Conservation (phyloP, 768 basidiomycete species). For the Boletus sp. region DNA sequence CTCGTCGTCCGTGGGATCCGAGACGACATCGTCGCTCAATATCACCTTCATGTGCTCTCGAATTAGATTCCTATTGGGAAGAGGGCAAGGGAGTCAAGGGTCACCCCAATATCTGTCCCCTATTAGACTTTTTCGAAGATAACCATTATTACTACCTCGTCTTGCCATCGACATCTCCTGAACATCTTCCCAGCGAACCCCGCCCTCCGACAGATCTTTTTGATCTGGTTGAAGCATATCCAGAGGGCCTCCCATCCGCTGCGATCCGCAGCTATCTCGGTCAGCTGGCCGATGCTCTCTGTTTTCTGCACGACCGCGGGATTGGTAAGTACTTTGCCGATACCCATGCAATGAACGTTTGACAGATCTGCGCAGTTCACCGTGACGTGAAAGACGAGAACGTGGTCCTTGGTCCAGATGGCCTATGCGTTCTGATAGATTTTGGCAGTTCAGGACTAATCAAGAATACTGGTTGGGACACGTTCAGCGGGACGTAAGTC, state of each 20-base stretch:
- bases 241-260: conserved; percentile 75
- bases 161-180: conserved; percentile 72
- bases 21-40: conserved; percentile 39
- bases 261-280: conserved; percentile 83
- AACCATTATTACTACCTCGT: conserved; percentile 95
- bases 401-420: conserved; percentile 76
- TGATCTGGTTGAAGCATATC: conserved; percentile 89
- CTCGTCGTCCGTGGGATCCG: conserved; percentile 83
- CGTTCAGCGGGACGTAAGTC: conserved; percentile 89
- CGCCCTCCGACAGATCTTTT: conserved; percentile 82
- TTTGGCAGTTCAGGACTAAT: conserved; percentile 92
- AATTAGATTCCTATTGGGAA: conserved; percentile 49
- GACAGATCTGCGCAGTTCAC: conserved; percentile 57
- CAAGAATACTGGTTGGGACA: conserved; percentile 84
- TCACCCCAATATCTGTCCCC: conserved; percentile 92
- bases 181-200: conserved; percentile 49
- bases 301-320: conserved; percentile 86
- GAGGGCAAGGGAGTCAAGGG: conserved; percentile 75
- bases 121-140: conserved; percentile 97
- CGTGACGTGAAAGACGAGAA: conserved; percentile 99
- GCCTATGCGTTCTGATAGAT: conserved; percentile 90
- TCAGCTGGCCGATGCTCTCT: conserved; percentile 89
- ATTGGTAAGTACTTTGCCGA: conserved; percentile 59
- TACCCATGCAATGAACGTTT: conserved; percentile 6
- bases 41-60: conserved; percentile 13